Percentiles rank a stretch among this genome's conserved stretches.
These are phyloP conservation scores for Venustampulla echinocandica DNA, from an alignment of 495 filamentous ascomycete species.

Conservation along the genomic window DNA sequence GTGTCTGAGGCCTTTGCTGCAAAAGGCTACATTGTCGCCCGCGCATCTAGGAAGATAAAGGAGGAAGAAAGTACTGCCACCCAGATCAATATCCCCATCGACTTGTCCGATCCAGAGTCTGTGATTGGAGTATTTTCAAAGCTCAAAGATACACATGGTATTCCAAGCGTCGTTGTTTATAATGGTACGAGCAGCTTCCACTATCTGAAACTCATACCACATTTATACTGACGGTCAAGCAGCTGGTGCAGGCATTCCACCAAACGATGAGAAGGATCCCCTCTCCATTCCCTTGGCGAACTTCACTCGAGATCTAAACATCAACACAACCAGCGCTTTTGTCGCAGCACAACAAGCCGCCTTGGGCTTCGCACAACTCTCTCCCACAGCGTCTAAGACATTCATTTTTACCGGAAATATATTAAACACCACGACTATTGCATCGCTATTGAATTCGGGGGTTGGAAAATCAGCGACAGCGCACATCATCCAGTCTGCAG, in stretches of 20 bases:
- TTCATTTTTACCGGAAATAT: constrained; percentile 46
- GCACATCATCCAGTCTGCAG: constrained; percentile 35
- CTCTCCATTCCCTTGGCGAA: constrained; percentile 27
- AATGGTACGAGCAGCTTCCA: constrained; percentile 31
- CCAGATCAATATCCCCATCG: constrained; percentile 31
- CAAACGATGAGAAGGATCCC: constrained; percentile 21
- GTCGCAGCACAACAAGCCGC: constrained; percentile 38
- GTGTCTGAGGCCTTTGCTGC: constrained; percentile 32
- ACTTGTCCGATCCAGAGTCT: constrained; percentile 33
- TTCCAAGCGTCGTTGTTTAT: constrained; percentile 41
- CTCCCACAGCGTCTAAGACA: constrained; percentile 27
- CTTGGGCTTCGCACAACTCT: constrained; percentile 30
- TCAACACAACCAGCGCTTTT: constrained; percentile 38
- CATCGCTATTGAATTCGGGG: constrained; percentile 29
- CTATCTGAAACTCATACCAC: constrained; percentile 6
- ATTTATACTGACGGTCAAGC: constrained; percentile 6
- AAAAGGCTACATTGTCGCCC: constrained; percentile 39
- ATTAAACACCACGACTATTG: constrained; percentile 28
- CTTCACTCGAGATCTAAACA: constrained; percentile 31
- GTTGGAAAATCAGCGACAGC: constrained; percentile 38
- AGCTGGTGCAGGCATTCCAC: constrained; percentile 13
- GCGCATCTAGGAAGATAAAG: constrained; percentile 28
- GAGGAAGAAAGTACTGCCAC: constrained; percentile 28
- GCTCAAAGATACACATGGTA: constrained; percentile 29
- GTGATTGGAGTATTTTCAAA: constrained; percentile 31